Conservation (phyloP, 768 basidiomycete genomes). For the Pleurotus pulmonarius region DNA sequence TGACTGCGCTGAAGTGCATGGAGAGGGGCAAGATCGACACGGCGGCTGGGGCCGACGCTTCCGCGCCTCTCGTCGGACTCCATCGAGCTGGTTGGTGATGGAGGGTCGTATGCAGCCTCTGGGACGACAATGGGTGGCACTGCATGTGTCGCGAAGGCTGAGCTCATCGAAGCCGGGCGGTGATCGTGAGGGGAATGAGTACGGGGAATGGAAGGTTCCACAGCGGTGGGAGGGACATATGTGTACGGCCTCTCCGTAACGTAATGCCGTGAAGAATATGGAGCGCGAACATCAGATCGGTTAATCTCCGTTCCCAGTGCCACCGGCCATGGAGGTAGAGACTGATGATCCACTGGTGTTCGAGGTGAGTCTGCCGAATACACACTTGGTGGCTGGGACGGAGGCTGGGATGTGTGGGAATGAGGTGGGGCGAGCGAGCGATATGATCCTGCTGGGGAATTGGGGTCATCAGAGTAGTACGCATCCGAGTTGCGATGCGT, state of each 20-base stretch:
- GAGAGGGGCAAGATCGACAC: conserved; percentile 52
- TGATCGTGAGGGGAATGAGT: background rate
- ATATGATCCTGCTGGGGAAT: background rate
- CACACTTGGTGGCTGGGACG: background rate
- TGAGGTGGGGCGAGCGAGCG: conserved; percentile 5
- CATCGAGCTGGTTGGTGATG: conserved; percentile 10
- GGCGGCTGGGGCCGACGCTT: conserved; percentile 19
- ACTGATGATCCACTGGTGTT: background rate
- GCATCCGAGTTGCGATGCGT: background rate
- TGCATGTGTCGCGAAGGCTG: background rate
- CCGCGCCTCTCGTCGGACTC: conserved; percentile 19
- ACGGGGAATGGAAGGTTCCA: background rate
- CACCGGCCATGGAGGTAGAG: background rate
- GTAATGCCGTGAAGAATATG: background rate
- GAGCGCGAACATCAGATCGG: background rate
- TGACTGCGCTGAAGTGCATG: conserved; percentile 48
- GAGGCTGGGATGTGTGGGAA: background rate
- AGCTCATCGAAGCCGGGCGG: background rate
- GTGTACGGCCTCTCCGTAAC: background rate
- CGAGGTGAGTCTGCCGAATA: background rate
- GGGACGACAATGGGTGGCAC: background rate
- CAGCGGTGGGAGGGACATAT: conserved; percentile 4
- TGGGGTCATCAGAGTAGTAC: background rate
- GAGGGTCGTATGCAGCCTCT: conserved; percentile 12
- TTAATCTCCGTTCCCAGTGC: background rate